phyloP scores from a whole-genome alignment of 768 basidiomycete genomes.

The Podaxis sp. region DNA sequence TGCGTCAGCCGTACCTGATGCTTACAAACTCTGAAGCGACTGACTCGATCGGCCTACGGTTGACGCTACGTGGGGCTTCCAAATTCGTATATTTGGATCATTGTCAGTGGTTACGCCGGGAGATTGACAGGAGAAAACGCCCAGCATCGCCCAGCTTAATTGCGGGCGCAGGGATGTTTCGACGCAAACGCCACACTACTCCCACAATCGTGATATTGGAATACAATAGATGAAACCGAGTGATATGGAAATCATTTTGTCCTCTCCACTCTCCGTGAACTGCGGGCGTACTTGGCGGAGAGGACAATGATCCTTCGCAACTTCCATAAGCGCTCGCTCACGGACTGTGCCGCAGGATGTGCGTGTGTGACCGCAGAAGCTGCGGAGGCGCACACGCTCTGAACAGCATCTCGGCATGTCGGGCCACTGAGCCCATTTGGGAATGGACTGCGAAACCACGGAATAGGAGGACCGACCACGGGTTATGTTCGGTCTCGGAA shows the following conservation, averaged over 20 bases:
- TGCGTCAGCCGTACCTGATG: constrained; percentile 1
- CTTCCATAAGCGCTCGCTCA: not conserved
- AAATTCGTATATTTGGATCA: not conserved
- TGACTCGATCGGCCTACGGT: not conserved
- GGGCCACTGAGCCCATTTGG: not conserved
- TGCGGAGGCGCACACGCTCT: not conserved
- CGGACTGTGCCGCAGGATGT: constrained; percentile 3
- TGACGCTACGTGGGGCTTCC: not conserved
- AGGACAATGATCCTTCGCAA: not conserved
- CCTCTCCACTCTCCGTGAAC: not conserved
- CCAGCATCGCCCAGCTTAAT: not conserved
- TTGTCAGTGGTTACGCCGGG: constrained; percentile 4
- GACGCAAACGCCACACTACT: not conserved
- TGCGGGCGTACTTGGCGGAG: constrained; percentile 1
- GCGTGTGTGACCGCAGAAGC: constrained; percentile 4
- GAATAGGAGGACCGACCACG: not conserved
- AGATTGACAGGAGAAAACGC: not conserved
- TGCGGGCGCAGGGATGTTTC: not conserved
- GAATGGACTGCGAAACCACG: not conserved
- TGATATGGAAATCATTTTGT: not conserved
- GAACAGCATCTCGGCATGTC: not conserved
- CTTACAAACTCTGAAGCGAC: not conserved
- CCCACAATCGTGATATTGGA: not conserved
- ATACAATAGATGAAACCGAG: not conserved
- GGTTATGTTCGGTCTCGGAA: not conserved